A percentile compares a stretch with the other conserved stretches of the same genome.
Evolutionary conservation across 768 basidiomycete genomes (phyloP).

Genomic region (Mycena epipterygia): DNA sequence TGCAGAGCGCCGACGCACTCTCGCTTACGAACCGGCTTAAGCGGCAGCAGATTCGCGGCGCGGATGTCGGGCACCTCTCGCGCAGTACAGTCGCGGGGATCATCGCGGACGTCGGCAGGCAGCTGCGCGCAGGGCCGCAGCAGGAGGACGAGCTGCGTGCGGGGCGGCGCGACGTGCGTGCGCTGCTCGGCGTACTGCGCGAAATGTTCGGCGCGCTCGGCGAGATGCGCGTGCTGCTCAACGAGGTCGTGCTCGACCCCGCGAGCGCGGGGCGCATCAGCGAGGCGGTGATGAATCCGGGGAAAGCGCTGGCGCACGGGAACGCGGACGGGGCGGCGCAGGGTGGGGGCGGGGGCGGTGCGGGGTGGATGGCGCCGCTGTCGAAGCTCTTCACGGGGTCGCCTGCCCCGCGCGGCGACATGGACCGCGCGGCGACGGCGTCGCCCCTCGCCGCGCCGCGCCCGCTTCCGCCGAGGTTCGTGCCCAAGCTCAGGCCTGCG

Average conservation of each 20-base stretch:
- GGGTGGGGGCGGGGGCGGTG: conserved; percentile 46
- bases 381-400: conserved; percentile 78
- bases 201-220: conserved; percentile 90
- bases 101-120: conserved; percentile 80
- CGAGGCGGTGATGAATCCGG: conserved; percentile 76
- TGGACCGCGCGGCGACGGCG: conserved; percentile 28
- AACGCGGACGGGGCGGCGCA: conserved; percentile 53
- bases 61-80: conserved; percentile 90
- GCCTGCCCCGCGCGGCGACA: conserved; percentile 45
- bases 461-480: conserved; percentile 58
- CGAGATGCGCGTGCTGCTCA: conserved; percentile 83
- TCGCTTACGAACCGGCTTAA: conserved; percentile 92
- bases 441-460: conserved; percentile 43
- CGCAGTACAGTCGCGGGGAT: conserved; percentile 84
- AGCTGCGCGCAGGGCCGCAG: conserved; percentile 82
- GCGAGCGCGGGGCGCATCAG: conserved; percentile 77
- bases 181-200: conserved; percentile 86
- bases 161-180: conserved; percentile 85
- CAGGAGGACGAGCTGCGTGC: conserved; percentile 81
- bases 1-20: conserved; percentile 84
- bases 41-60: conserved; percentile 88
- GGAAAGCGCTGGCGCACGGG: conserved; percentile 60
- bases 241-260: conserved; percentile 93
- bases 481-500: conserved; percentile 87
- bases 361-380: conserved; percentile 88